Conservation (phyloP, 208 protist genomes). For the Trypanosoma conorhini region DNA sequence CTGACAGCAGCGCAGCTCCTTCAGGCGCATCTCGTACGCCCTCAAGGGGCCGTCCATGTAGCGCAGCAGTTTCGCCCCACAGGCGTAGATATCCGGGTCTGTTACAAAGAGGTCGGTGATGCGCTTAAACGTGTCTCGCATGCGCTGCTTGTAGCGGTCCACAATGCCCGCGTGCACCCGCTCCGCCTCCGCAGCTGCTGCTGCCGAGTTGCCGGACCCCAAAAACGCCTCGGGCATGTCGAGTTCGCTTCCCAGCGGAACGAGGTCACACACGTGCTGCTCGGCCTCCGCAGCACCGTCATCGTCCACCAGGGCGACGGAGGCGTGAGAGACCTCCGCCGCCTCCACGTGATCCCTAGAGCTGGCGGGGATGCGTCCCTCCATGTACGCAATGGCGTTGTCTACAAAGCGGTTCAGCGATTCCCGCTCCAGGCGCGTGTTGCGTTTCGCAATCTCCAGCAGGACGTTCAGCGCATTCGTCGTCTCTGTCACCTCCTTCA, state of each 20-base stretch:
- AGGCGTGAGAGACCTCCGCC: constrained; percentile 2
- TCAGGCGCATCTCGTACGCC: constrained; percentile 61
- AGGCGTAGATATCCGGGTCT: constrained; percentile 82
- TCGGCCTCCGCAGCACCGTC: constrained; percentile 29
- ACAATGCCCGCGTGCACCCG: constrained; percentile 42
- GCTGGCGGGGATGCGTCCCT: constrained; percentile 65
- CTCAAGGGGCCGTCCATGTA: constrained; percentile 78
- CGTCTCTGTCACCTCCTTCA: constrained; percentile 84
- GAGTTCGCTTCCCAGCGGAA: constrained; percentile 38
- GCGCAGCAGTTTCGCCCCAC: constrained; percentile 56
- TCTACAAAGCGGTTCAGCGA: constrained; percentile 74
- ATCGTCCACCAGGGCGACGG: constrained; percentile 14
- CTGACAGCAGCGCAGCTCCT: constrained; percentile 81
- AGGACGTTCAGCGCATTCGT: constrained; percentile 80
- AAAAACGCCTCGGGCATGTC: constrained; percentile 42
- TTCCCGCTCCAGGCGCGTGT: constrained; percentile 56
- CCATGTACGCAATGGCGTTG: constrained; percentile 81
- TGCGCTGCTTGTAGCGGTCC: constrained; percentile 63
- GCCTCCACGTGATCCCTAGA: constrained; percentile 40
- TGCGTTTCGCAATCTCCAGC: constrained; percentile 75
- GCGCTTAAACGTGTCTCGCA: constrained; percentile 64
- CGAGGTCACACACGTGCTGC: constrained; percentile 24
- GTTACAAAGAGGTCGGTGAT: constrained; percentile 79
- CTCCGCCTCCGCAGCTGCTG: constrained; percentile 7
- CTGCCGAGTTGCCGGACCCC: constrained; percentile 8